Base-by-base conservation (phyloP, 495 filamentous ascomycete species). In the Penicillium verhagenii region DNA sequence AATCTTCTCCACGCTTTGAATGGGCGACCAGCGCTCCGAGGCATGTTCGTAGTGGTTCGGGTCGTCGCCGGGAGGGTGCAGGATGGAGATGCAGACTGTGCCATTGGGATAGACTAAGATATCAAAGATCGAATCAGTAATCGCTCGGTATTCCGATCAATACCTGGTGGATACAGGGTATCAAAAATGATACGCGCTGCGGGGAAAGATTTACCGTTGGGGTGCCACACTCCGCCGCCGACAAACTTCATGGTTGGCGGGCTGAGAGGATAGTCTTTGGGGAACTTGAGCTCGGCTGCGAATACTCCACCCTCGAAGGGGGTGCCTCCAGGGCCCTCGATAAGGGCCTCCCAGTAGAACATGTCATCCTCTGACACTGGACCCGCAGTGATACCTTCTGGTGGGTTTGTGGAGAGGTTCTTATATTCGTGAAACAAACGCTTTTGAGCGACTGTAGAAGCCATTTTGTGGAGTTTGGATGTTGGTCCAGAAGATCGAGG, bases 31-130 rank as follows among this genome's bases (percentile, higher is more conserved):
- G 45, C 94, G 82, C 78, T 99, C 94, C 18, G 85, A 88, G 20
- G 95, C 95, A 61, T 93, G 89, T 73, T 99, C 94, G 78, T 99
- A 99, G 71, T 97, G 95, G 71, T 96, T 96, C 57, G 94, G 92
- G 72, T 99, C 94, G 69, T 99, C 95, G 59, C 92, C 92, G n/a
- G 94, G 94, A 4, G 95, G 87, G 74, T 99, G 94, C 9, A 99
- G 85, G 77, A 99, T 99, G 13, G 89, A 94, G 56, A 99, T 99
- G 73, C 94, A 99, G 54, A 99, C 94, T 18, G 87, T 77, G 54
- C 94, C 94, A 66, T 85, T 90, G 29, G 89, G 82, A 66, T 98
- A 98, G 26, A 98, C 94, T 97, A 31, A 37, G 20, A 3, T 2
- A 49, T 31, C 23, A 4, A 7, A 33, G 6, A 37, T 24, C 28